phyloP scores from a whole-genome alignment of 2,329 filamentous ascomycete genomes.

The Penicillium decumbens region DNA sequence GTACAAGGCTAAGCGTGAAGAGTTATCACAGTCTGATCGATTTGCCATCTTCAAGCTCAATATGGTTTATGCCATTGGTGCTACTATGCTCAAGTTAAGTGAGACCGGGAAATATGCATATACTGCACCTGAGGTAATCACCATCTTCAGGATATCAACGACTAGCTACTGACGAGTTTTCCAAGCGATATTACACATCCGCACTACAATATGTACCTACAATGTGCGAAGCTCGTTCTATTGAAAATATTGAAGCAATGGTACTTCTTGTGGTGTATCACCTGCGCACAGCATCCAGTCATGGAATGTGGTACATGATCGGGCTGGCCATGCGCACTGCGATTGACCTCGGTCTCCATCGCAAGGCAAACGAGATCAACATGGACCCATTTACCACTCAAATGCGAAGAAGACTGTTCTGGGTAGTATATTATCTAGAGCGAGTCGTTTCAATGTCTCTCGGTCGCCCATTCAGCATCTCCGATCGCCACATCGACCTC shows the following conservation, averaged over 20 bases:
- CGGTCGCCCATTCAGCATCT: constrained; percentile 49
- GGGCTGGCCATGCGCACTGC: constrained; percentile 52
- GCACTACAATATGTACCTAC: constrained; percentile 49
- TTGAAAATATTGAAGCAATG: constrained; percentile 53
- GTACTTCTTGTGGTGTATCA: constrained; percentile 50
- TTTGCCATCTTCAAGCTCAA: constrained; percentile 51
- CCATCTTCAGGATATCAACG: background rate
- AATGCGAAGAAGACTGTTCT: constrained; percentile 48
- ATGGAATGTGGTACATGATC: constrained; percentile 54
- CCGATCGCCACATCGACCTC: constrained; percentile 51
- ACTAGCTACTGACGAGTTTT: background rate
- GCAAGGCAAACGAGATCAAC: constrained; percentile 44
- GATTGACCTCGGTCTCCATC: constrained; percentile 51
- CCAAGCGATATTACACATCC: constrained; percentile 47
- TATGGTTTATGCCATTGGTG: constrained; percentile 51
- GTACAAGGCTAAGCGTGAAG: constrained; percentile 34
- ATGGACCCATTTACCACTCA: constrained; percentile 43
- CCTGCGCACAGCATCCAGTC: constrained; percentile 48
- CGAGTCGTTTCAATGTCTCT: constrained; percentile 49
- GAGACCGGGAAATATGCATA: constrained; percentile 41
- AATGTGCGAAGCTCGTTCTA: constrained; percentile 47
- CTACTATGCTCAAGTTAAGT: constrained; percentile 47
- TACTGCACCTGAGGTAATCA: constrained; percentile 42
- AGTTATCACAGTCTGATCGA: constrained; percentile 34
- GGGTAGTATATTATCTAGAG: constrained; percentile 51